A percentile compares a stretch with the other conserved stretches of the same genome.
phyloP scores from a whole-genome alignment of 805 yeast genomes.

The Candida rishiriensis region DNA sequence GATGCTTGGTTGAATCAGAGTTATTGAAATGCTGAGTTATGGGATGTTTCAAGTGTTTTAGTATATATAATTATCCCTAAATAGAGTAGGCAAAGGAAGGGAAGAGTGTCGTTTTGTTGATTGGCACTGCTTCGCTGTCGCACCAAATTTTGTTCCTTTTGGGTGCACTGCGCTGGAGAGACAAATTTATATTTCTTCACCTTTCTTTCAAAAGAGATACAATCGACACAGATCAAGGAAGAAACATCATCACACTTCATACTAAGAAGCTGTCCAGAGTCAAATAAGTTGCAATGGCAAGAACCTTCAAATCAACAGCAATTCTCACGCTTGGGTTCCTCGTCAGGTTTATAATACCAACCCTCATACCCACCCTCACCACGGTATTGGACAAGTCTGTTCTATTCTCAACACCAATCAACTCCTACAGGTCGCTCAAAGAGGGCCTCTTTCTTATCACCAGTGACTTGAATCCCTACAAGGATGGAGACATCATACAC shows the following conservation, averaged over 20 bases:
- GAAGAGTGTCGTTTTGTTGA: no score
- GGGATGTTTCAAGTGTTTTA: no score
- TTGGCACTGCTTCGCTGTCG: no score
- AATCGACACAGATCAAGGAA: no score
- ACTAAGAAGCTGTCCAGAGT: background rate
- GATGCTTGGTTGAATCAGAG: background rate
- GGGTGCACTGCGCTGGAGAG: no score
- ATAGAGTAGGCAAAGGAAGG: no score
- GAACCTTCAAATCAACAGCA: background rate
- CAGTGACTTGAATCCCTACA: slow-evolving; percentile 58
- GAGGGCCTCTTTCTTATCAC: slow-evolving; percentile 65
- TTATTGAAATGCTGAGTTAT: no score
- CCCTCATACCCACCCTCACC: slow-evolving; percentile 27
- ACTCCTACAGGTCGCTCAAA: slow-evolving; percentile 57
- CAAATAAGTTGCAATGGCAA: slow-evolving; percentile 3
- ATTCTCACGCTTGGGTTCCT: slow-evolving; percentile 18
- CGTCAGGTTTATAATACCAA: slow-evolving; percentile 25
- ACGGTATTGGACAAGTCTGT: slow-evolving; percentile 44
- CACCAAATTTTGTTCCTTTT: no score
- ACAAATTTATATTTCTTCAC: no score
- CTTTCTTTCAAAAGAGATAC: no score
- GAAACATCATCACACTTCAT: background rate
- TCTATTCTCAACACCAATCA: slow-evolving; percentile 67
- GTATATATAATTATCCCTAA: no score
- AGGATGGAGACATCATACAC: slow-evolving; percentile 77